Evolutionary conservation across 2,329 filamentous ascomycete species (phyloP).

Genomic region (Phialophora chinensis): DNA sequence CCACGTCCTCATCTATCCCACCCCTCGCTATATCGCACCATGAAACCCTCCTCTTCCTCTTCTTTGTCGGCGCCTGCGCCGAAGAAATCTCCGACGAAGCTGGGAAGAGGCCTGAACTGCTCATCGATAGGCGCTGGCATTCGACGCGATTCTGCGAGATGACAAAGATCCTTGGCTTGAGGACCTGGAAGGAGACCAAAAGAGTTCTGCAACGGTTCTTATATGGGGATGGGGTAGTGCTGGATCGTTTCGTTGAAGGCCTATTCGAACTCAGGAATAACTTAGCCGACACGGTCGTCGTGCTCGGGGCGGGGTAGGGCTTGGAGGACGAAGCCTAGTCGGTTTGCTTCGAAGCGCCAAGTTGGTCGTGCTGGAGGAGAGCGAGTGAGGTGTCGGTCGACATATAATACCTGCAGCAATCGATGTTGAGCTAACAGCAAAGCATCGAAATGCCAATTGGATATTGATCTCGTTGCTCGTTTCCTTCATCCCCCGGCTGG

Average conservation of each 20-base stretch:
- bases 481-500: no score
- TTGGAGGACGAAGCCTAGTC: not conserved
- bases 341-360: not conserved
- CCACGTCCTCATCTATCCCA: not conserved
- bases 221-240: slow-evolving; percentile 15
- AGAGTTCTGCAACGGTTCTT: slow-evolving; percentile 22
- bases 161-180: slow-evolving; percentile 16
- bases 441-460: not conserved
- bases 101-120: slow-evolving; percentile 23
- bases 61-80: slow-evolving; percentile 30
- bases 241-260: slow-evolving; percentile 27
- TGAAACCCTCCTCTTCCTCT: slow-evolving; percentile 23
- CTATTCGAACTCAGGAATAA: slow-evolving; percentile 19
- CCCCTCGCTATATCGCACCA: slow-evolving; percentile 20
- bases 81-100: slow-evolving; percentile 27
- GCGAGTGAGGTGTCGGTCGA: no score
- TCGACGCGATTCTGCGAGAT: slow-evolving; percentile 24
- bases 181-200: slow-evolving; percentile 25
- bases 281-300: not conserved
- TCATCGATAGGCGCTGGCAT: slow-evolving; percentile 18
- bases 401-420: not conserved
- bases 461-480: not conserved
- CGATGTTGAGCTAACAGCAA: not conserved
- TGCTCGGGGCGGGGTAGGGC: not conserved
- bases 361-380: not conserved